Percentiles rank a stretch among this genome's conserved stretches.
Evolutionary conservation across 345 rosid species (phyloP).

Genomic region (Eucalyptus pumila): DNA sequence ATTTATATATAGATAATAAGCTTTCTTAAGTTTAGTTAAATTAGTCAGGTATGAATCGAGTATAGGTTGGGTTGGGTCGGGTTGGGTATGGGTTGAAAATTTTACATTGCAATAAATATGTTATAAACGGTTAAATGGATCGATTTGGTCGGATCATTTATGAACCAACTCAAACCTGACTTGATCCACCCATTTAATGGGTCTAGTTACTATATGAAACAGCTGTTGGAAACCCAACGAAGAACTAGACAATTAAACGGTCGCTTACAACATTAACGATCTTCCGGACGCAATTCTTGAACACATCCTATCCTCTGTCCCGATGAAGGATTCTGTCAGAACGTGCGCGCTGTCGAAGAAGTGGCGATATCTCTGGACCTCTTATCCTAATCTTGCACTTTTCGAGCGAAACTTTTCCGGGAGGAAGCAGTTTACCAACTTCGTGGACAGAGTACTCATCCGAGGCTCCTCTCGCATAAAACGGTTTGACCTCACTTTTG

Average conservation of each 20-base stretch:
- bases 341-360: neutral
- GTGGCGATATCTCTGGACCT: neutral
- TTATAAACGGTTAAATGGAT: too few species aligned
- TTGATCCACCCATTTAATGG: too few species aligned
- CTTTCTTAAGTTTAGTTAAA: too few species aligned
- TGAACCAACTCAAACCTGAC: too few species aligned
- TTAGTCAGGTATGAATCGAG: too few species aligned
- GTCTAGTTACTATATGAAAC: neutral
- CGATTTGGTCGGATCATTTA: accelerated
- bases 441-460: neutral
- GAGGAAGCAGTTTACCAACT: neutral
- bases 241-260: neutral
- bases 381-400: neutral
- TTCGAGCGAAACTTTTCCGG: neutral
- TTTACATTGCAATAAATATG: too few species aligned
- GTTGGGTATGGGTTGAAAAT: too few species aligned
- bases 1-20: too few species aligned
- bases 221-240: neutral
- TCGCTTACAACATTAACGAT: neutral
- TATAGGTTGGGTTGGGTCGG: too few species aligned
- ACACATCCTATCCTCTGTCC: neutral
- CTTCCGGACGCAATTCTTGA: neutral
- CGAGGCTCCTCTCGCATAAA: neutral
- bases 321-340: neutral
- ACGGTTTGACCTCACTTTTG: neutral